These are phyloP conservation scores for Wickerhamomyces hampshirensis DNA, from an alignment of 805 yeast genomes.

Conservation along the genomic window DNA sequence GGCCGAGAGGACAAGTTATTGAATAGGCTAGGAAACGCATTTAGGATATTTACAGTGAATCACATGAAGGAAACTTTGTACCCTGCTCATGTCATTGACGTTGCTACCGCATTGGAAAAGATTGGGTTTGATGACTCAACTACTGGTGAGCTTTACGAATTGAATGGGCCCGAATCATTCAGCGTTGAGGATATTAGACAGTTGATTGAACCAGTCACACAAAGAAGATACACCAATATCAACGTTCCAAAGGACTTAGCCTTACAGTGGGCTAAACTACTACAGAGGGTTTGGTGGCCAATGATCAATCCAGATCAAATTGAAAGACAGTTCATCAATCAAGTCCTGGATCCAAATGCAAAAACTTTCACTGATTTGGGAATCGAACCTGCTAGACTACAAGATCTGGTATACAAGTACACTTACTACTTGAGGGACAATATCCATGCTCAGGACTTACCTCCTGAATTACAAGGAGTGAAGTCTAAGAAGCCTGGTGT, in stretches of 20 bases:
- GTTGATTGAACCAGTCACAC: conserved; percentile 60
- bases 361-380: conserved; percentile 68
- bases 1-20: conserved; percentile 71
- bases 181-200: conserved; percentile 60
- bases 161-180: conserved; percentile 66
- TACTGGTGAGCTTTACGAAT: conserved; percentile 68
- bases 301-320: conserved; percentile 64
- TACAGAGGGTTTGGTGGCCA: conserved; percentile 40
- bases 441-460: conserved; percentile 35
- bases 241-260: conserved; percentile 37
- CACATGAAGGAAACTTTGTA: conserved; percentile 54
- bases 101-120: conserved; percentile 71
- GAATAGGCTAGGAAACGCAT: conserved; percentile 51
- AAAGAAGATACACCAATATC: conserved; percentile 32
- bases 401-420: conserved; percentile 43
- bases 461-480: conserved; percentile 32
- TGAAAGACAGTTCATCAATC: conserved; percentile 68
- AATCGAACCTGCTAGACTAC: conserved; percentile 50
- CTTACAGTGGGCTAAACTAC: conserved; percentile 28
- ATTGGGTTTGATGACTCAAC: conserved; percentile 82
- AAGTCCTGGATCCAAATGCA: conserved; percentile 54
- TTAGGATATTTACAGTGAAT: conserved; percentile 62
- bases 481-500: conserved; percentile 23
- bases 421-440: conserved; percentile 31
- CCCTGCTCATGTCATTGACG: conserved; percentile 76